Evolutionary conservation across 306 rosid species (phyloP), one percentile per base, ranked within the genome.

Genomic region (Prunus salicina): DNA sequence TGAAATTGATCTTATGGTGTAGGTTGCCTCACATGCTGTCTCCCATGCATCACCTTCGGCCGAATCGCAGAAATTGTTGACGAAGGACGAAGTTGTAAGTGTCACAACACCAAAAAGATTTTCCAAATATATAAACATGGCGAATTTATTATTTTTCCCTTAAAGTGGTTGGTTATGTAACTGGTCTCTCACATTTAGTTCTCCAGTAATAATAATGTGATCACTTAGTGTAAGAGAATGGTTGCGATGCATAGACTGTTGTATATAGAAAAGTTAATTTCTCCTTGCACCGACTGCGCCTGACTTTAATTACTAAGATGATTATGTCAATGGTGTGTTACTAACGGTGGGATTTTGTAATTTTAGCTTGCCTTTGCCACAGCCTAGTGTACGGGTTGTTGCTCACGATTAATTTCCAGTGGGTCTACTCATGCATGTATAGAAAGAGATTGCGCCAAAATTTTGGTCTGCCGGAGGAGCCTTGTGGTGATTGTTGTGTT

Each of bases 11-110:
- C 30, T 41, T 43, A 7, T 43, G 53, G n/a, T 62, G 47, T 46
- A 67, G 80, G 80, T 56, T 67, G 57, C 58, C 56, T 45, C 27
- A 76, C 73, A 53, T 65, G 49, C n/a, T 51, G 47, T 57, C 19
- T 14, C 72, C 68, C 80, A 6, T 56, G 61, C 53, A 13, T 76
- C 74, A 67, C 80, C 60, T 57, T 41, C 41, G 68, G 74, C 57
- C 46, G 12, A 67, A 43, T 6, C 3, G 74, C 74, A 25, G 80
- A 76, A 66, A 60, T 68, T 16, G 8, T 76, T 16, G 80, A 76
- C 1, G 74, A 28, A 56, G 67, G 53, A 38, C 34, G 64, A 27
- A 76, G 38, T 25, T 66, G 73, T 67, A 18, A 67, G 74, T 76
- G 20, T 19, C 14, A 18, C 63, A 24, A 12, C 15, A 46, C 13